phyloP scores from a whole-genome alignment of 441 rosid species.

The Erysimum cheiri region DNA sequence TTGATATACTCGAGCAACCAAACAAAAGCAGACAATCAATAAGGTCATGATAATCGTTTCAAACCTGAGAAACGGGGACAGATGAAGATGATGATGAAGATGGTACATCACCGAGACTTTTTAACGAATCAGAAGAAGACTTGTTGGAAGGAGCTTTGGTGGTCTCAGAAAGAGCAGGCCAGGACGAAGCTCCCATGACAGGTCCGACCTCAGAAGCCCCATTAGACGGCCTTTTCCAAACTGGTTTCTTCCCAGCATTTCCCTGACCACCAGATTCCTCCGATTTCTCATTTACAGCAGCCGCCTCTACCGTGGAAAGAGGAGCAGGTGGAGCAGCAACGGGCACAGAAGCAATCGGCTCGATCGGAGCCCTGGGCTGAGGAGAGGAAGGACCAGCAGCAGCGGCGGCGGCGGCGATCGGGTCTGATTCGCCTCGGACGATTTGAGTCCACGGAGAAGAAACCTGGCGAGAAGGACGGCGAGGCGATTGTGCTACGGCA shows the following conservation, averaged over 20 bases:
- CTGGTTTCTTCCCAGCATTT: conserved; percentile 72
- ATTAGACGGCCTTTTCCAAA: conserved; percentile 77
- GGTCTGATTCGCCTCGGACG: conserved; percentile 43
- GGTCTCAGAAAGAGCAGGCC: conserved; percentile 91
- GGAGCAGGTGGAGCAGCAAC: conserved; percentile 33
- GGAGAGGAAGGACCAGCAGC: conserved; percentile 38
- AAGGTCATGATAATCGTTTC: conserved; percentile 15
- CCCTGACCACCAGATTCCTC: conserved; percentile 53
- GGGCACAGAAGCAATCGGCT: conserved; percentile 30
- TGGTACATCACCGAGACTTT: conserved; percentile 61
- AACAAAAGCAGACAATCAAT: background rate
- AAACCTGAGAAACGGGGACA: conserved; percentile 54
- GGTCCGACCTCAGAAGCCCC: conserved; percentile 60
- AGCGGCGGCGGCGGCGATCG: conserved; percentile 38
- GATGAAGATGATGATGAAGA: conserved; percentile 43
- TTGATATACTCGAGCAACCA: conserved; percentile 39
- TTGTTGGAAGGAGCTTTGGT: conserved; percentile 60
- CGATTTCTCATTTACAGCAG: conserved; percentile 49
- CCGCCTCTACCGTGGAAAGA: conserved; percentile 27
- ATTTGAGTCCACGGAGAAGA: conserved; percentile 53
- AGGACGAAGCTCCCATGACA: conserved; percentile 79
- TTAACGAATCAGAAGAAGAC: conserved; percentile 69
- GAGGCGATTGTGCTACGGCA: conserved; percentile 38
- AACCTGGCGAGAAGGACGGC: conserved; percentile 43
- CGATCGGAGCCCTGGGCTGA: conserved; percentile 42